These are phyloP conservation scores for Starmerella kuoi DNA, from an alignment of 805 yeast genomes.

Conservation along the genomic window DNA sequence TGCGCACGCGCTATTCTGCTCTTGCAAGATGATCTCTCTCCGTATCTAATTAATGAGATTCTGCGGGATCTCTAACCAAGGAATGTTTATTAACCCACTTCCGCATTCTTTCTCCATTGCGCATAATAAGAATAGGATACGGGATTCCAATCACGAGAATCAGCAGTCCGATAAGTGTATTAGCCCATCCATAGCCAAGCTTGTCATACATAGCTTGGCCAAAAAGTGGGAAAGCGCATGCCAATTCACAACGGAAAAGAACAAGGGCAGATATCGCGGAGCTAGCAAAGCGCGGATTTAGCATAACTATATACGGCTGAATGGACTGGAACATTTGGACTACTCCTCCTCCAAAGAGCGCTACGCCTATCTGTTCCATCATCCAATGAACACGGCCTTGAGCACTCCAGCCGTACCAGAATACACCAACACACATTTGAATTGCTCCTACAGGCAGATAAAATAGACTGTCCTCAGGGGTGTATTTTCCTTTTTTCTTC, in stretches of 20 bases:
- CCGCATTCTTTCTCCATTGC: not conserved
- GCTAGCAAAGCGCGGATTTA: slow-evolving; percentile 1
- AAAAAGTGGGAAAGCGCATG: not conserved
- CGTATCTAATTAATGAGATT: too few species aligned
- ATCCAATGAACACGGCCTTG: slow-evolving; percentile 1
- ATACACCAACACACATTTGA: not conserved
- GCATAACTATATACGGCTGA: not conserved
- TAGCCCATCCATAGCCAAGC: not conserved
- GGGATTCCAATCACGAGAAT: not conserved
- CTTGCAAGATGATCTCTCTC: too few species aligned
- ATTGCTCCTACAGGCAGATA: not conserved
- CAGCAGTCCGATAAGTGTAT: not conserved
- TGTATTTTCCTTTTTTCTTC: not conserved
- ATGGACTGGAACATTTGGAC: not conserved
- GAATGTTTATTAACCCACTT: not conserved
- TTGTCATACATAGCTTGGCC: not conserved
- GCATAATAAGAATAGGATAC: not conserved
- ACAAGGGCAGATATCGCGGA: not conserved
- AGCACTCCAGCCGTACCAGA: slow-evolving; percentile 1
- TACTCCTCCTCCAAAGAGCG: not conserved
- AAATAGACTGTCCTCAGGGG: not conserved
- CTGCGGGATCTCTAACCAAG: not conserved
- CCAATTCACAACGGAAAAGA: not conserved
- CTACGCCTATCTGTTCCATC: not conserved
- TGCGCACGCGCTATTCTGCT: too few species aligned